Conservation (phyloP, 441 rosid species). For the Hypseocharis bilobata region DNA sequence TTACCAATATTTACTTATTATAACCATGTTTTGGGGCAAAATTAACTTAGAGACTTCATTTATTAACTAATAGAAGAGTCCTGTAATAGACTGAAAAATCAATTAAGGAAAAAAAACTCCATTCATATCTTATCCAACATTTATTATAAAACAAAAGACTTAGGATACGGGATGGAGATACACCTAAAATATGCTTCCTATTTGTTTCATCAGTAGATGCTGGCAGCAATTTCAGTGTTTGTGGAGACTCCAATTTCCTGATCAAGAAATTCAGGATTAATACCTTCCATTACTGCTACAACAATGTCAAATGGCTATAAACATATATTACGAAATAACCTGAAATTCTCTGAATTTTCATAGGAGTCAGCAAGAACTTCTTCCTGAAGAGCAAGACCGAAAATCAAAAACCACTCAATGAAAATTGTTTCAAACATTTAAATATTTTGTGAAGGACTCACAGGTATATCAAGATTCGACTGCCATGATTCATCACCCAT, state of each 20-base stretch:
- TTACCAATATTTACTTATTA: too few relatives aligned
- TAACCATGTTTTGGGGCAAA: background rate
- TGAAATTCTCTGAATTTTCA: slow-evolving; percentile 46
- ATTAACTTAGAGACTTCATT: slow-evolving; percentile 7
- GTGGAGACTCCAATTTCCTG: slow-evolving; percentile 64
- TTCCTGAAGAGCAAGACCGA: slow-evolving; percentile 42
- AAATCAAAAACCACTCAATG: slow-evolving; percentile 16
- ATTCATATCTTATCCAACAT: too few relatives aligned
- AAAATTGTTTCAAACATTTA: slow-evolving; percentile 14
- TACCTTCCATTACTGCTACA: slow-evolving; percentile 18
- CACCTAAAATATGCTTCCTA: slow-evolving; percentile 61
- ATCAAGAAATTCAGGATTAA: slow-evolving; percentile 23
- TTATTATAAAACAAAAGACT: slow-evolving; percentile 4
- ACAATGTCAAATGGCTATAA: background rate
- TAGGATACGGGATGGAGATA: slow-evolving; percentile 75
- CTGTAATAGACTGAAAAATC: background rate
- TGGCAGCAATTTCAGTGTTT: slow-evolving; percentile 58
- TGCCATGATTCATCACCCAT: slow-evolving; percentile 65
- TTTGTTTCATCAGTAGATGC: slow-evolving; percentile 63
- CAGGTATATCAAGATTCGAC: slow-evolving; percentile 35
- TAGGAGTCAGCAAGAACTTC: slow-evolving; percentile 41
- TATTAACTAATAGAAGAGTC: slow-evolving; percentile 2
- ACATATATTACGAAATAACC: slow-evolving; percentile 29
- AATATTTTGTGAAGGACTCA: slow-evolving; percentile 33
- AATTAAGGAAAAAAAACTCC: background rate